Conservation (phyloP, 148 eudicot genomes). For the Pharnaceum exiguum region DNA sequence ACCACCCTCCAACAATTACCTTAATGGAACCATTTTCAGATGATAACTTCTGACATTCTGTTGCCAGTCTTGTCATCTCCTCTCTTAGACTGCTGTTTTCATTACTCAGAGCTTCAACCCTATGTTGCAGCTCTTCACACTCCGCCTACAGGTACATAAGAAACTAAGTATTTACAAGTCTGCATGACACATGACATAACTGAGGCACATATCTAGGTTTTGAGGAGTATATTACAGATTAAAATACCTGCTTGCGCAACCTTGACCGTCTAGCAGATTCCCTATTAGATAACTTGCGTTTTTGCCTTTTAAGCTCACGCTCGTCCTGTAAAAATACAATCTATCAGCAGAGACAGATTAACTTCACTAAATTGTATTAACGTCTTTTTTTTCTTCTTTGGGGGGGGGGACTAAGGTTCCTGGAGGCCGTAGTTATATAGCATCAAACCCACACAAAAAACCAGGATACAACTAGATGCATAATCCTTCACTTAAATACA, state of each 20-base stretch:
- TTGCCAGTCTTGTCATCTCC: conserved; percentile 61
- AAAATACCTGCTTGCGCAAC: conserved; percentile 83
- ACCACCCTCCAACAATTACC: conserved; percentile 28
- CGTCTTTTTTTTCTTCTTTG: too few species aligned
- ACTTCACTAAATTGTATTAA: too few species aligned
- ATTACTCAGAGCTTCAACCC: conserved; percentile 52
- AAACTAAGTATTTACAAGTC: background rate
- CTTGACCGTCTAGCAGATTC: conserved; percentile 98
- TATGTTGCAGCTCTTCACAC: conserved; percentile 80
- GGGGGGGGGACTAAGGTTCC: too few species aligned
- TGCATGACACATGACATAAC: background rate
- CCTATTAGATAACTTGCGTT: conserved; percentile 92
- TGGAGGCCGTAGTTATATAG: too few species aligned
- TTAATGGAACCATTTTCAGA: conserved; percentile 64
- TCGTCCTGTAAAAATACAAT: conserved; percentile 75
- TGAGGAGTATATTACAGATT: background rate
- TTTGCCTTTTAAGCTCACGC: conserved; percentile 79
- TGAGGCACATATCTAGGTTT: background rate
- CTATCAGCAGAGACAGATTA: too few species aligned
- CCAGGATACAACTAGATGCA: too few species aligned
- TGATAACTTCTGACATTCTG: conserved; percentile 69
- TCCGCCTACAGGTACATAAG: conserved; percentile 48
- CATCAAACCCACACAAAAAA: too few species aligned
- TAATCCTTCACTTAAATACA: too few species aligned
- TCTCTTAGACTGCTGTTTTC: conserved; percentile 64